Base-by-base conservation (phyloP, 2,329 filamentous ascomycete species). In the Trichophyton mentagrophytes region DNA sequence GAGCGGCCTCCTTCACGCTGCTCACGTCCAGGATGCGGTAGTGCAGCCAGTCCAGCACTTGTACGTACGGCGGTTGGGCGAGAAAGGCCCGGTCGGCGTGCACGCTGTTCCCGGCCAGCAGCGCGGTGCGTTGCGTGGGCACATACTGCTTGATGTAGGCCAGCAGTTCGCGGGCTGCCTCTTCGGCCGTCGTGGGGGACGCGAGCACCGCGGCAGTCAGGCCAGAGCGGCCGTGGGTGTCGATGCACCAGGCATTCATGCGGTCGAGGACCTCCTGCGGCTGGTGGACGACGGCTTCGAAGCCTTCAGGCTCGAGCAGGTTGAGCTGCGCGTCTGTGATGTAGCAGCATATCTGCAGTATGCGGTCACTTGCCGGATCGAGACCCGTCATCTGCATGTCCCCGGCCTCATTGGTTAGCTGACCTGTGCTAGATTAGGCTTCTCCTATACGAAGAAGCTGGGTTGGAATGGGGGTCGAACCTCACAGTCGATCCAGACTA, bases 21-120 rank as follows among this genome's bases (percentile, higher is more conserved):
- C 90, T 96, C 60, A 97, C 90, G 71, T 99, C 93, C 56, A 97
- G 76, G 64, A 99, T 88, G 15, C 93, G 84, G 74, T 99, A 90
- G 74, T 95, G 88, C 66, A 99, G 77, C 73, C 93, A 84, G 61
- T 87, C 82, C 57, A 89, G 75, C 1, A 96, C 84, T 62, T 79
- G 77, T 44, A 79, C 82, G 73, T 92, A 99, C 0, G 91, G 90
- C 61, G 79, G 80, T 64, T 83, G 82, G 3, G 83, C 79, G 62
- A 99, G 78, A 70, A 99, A 99, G 1, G 84, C 83, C 67, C 85
- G 84, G 73, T 99, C 93, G 2, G 88, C 89, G 71, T 99, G 92
- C 27, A 99, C 89, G 61, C 87, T 93, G 75, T 96, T 99, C 1
- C 93, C 93, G 0, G 93, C 91, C 46, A 99, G 79, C 61, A 97